Conservation (phyloP, 1,139 yeast species). For the Magnusiomyces ingens region DNA sequence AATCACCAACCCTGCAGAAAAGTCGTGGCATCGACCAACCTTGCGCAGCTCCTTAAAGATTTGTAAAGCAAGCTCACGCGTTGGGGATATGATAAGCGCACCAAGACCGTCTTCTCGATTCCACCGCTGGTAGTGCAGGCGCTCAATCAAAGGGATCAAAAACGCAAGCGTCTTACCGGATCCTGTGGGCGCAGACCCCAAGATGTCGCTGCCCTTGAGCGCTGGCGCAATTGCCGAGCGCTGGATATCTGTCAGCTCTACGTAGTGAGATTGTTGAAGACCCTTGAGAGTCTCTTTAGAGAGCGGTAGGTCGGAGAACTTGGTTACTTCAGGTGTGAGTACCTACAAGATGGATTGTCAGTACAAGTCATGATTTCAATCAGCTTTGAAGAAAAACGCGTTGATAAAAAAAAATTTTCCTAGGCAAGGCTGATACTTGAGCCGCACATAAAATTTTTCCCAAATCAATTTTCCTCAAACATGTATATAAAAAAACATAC, state of each 20-base stretch:
- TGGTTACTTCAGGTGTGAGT: constrained; percentile 24
- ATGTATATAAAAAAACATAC: not conserved
- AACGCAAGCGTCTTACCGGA: constrained; percentile 95
- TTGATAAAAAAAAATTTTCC: not conserved
- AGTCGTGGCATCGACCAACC: constrained; percentile 71
- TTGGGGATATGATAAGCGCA: constrained; percentile 86
- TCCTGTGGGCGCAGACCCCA: constrained; percentile 95
- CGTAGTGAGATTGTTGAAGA: constrained; percentile 56
- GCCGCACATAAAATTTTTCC: not conserved
- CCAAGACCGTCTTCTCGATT: constrained; percentile 89
- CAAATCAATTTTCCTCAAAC: not conserved
- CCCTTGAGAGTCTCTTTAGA: constrained; percentile 64
- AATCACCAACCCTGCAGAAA: constrained; percentile 91
- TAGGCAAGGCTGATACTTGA: no score
- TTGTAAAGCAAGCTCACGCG: constrained; percentile 90
- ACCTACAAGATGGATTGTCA: constrained; percentile 1
- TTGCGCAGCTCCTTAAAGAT: constrained; percentile 83
- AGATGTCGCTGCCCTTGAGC: constrained; percentile 71
- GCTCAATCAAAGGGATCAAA: constrained; percentile 75
- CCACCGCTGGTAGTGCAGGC: constrained; percentile 65
- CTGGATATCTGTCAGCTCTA: constrained; percentile 81
- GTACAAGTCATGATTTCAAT: not conserved
- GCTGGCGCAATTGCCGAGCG: constrained; percentile 70
- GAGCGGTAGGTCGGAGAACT: constrained; percentile 61
- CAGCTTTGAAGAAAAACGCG: not conserved